phyloP scores from a whole-genome alignment of 2,329 filamentous ascomycete genomes.

The Zarea fungicola region DNA sequence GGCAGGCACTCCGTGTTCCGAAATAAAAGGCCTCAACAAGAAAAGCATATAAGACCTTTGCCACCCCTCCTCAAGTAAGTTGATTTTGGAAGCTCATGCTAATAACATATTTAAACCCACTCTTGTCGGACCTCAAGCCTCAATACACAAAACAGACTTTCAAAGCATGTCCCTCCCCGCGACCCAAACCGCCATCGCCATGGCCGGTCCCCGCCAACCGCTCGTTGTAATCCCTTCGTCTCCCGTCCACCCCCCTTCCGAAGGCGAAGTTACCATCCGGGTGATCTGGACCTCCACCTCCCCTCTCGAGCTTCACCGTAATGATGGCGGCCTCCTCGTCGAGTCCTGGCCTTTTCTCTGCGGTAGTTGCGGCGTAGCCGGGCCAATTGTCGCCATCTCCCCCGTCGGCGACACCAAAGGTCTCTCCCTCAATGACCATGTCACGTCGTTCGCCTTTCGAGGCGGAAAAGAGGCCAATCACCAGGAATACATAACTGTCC shows the following conservation, averaged over 20 bases:
- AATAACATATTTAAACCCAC: too few species aligned
- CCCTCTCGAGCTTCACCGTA: slow-evolving; percentile 57
- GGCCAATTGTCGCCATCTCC: slow-evolving; percentile 48
- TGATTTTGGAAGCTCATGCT: too few species aligned
- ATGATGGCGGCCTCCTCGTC: slow-evolving; percentile 53
- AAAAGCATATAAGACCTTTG: too few species aligned
- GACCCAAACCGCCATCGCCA: slow-evolving; percentile 58
- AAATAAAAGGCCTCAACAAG: too few species aligned
- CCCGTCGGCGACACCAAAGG: slow-evolving; percentile 30
- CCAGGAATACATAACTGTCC: slow-evolving; percentile 50
- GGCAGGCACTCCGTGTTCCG: too few species aligned
- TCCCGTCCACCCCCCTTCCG: slow-evolving; percentile 27
- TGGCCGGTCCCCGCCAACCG: slow-evolving; percentile 47
- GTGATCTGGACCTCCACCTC: slow-evolving; percentile 56
- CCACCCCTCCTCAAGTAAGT: too few species aligned
- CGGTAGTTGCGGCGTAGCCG: slow-evolving; percentile 46
- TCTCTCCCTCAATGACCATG: slow-evolving; percentile 48
- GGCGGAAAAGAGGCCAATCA: slow-evolving; percentile 43
- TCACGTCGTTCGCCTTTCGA: slow-evolving; percentile 51
- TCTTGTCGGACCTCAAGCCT: too few species aligned
- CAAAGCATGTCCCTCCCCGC: slow-evolving; percentile 50
- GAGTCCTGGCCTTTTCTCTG: slow-evolving; percentile 42
- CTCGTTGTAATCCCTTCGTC: slow-evolving; percentile 50
- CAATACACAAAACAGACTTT: too few species aligned
- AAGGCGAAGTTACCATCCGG: slow-evolving; percentile 47